Base-by-base conservation (phyloP, 371 early-diverging fungal genomes). In the Syncephalastrum sp. region DNA sequence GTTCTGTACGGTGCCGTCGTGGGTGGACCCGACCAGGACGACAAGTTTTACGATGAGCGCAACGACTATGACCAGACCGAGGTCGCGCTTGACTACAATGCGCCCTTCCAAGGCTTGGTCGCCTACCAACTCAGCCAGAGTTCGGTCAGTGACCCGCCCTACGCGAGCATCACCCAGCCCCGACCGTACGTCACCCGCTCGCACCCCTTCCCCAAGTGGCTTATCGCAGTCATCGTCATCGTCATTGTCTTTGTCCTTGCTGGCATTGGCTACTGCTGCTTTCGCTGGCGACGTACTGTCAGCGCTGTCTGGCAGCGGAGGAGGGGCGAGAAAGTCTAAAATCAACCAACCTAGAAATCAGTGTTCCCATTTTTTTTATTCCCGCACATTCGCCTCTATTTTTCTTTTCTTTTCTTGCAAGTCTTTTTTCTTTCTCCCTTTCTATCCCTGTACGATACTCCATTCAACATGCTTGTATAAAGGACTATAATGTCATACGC, bases 41-140 rank as follows among this genome's bases (percentile, higher is more conserved):
- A 86, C 50, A 64, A 74, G 5, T 84, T 82, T 47, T 61, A 69
- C 24, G 87, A 86, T 52, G 59, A 64, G 6, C 82, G 85, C 76
- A 65, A 67, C 21, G 70, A 82, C 42, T 84, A 73, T 70, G 44
- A 59, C 7, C 78, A 84, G 53, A 74, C 65, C 17, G 84, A 84
- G 63, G 86, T 83, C 6, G 84, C 86, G 3, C 50, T 86, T 47
- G 86, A 86, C 58, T 86, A 86, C 61, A 86, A 86, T 63, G 83
- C 86, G 5, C 84, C 84, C 0, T 82, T 84, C 56, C 81, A 80
- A 25, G 82, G 79, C 3, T 49, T 86, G 42, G 60, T 86, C 45
- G 86, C 86, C 7, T 79, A 82, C 58, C 82, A 83, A 54, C 69
- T 84, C n/a, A 70, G 73, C 55, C 61, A 65, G 14, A 54, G 72